Percentiles rank a stretch among this genome's conserved stretches.
Evolutionary conservation across 805 yeast species (phyloP).

Genomic region (Barnettozyma sucrosica): DNA sequence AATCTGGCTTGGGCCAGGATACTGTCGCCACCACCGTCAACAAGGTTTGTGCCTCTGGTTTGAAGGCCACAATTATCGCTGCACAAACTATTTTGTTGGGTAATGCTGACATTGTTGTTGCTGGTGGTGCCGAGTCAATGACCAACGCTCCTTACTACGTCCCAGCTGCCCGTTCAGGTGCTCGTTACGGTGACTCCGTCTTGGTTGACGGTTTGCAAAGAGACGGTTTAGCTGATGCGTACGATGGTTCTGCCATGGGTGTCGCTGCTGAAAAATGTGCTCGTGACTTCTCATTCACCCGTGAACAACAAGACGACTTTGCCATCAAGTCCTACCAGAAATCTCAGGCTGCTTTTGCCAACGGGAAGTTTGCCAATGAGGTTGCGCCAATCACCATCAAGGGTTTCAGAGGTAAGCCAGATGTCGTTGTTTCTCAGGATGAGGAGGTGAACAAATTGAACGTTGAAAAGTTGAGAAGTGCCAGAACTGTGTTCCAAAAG

Average conservation of each 20-base stretch:
- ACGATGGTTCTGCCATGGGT: slow-evolving; percentile 88
- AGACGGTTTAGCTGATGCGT: slow-evolving; percentile 93
- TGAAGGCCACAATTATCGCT: slow-evolving; percentile 85
- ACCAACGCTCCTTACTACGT: slow-evolving; percentile 90
- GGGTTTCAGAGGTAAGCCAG: slow-evolving; percentile 90
- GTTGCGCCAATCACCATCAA: slow-evolving; percentile 84
- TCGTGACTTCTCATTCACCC: slow-evolving; percentile 62
- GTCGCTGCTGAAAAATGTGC: slow-evolving; percentile 97
- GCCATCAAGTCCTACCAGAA: slow-evolving; percentile 82
- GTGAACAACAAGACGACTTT: slow-evolving; percentile 86
- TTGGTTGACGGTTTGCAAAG: slow-evolving; percentile 85
- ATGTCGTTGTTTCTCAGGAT: slow-evolving; percentile 61
- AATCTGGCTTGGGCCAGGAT: slow-evolving; percentile 76
- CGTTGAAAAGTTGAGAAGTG: slow-evolving; percentile 68
- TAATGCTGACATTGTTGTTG: slow-evolving; percentile 84
- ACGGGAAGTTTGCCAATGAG: slow-evolving; percentile 78
- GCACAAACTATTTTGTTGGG: slow-evolving; percentile 90
- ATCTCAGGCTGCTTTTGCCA: slow-evolving; percentile 74
- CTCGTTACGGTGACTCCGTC: slow-evolving; percentile 78
- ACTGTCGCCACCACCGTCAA: slow-evolving; percentile 87
- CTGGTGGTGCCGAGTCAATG: slow-evolving; percentile 99
- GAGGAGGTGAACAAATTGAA: slow-evolving; percentile 80
- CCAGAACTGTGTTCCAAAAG: slow-evolving; percentile 91
- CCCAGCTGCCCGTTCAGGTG: slow-evolving; percentile 80
- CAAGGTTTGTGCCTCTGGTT: slow-evolving; percentile 96